Percentiles rank a stretch among this genome's conserved stretches.
Evolutionary conservation across 2,329 filamentous ascomycete genomes (phyloP).

Genomic region (Penicillium sp.): DNA sequence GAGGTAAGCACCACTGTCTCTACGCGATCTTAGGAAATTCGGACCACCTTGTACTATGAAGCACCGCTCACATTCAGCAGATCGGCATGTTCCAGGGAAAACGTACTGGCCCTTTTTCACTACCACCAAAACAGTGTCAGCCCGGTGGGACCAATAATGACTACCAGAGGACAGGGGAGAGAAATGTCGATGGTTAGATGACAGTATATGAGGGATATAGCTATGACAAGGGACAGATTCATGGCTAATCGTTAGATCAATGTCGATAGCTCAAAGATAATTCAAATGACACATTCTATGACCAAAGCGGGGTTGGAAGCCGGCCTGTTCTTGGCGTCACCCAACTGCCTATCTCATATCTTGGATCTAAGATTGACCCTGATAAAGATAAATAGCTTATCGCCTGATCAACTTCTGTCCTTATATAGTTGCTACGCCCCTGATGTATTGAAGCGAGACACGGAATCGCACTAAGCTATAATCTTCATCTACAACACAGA

Average conservation of each 20-base stretch:
- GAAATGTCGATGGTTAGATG: not conserved
- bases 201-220: too few species aligned
- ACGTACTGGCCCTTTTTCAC: constrained; percentile 26
- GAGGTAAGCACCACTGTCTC: constrained; percentile 14
- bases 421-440: too few species aligned
- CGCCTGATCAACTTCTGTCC: not conserved
- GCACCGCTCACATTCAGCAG: constrained; percentile 1
- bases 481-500: not conserved
- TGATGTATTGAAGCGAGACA: not conserved
- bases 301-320: not conserved
- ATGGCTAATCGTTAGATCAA: too few species aligned
- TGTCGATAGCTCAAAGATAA: not conserved
- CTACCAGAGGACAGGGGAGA: too few species aligned
- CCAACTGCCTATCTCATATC: not conserved
- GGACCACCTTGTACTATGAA: not conserved
- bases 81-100: constrained; percentile 21
- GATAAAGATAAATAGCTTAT: not conserved
- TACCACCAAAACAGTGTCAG: constrained; percentile 22
- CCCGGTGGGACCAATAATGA: constrained; percentile 19
- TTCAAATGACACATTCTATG: not conserved
- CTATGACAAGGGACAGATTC: too few species aligned
- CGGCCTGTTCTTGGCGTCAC: not conserved
- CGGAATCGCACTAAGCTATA: not conserved
- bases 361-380: not conserved
- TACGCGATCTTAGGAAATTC: not conserved